Base-by-base conservation (phyloP, 345 rosid genomes). In the Murraya koenigii region DNA sequence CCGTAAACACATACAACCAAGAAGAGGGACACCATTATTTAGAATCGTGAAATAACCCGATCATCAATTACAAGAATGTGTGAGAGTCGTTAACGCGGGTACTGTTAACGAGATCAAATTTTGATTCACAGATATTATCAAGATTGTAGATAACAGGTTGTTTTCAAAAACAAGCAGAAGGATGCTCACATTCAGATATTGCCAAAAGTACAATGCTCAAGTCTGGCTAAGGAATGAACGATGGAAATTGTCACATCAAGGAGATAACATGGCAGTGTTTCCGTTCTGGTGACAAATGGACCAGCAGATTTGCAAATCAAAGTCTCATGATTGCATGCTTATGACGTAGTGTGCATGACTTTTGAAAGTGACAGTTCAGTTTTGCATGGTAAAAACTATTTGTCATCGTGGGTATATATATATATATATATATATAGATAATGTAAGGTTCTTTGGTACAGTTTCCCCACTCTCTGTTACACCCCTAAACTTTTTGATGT, bases 291-390 rank as follows among this genome's bases (percentile, higher is more conserved):
- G 44, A 69, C 80, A 69, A 68, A 69, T 68, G 67, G 74, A 55
- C 79, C 74, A 68, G 32, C 36, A 19, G 54, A 56, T 19, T 26
- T 33, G 44, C 22, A 25, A 56, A 14, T 67, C 58, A 38, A 60
- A 39, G 26, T 61, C n/a, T 28, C 32, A 56, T 28, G 30, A 38
- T 44, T 69, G 67, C 67, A 69, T 58, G 30, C 15, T 35, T 23
- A 33, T 77, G 74, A 77, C 80, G 60, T 69, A 41, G 67, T 69
- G 70, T 68, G 79, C 74, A 68, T 77, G 79, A 20, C 15, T 68
- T 26, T n/a, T 56, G 79, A 77, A 69, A 69, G 28, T 39, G 79
- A 77, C 67, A 38, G 1, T 47, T 52, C 10, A 30, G 26, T 30
- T 10, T 26, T 75, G n/a, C n/a, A n/a, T n/a, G 1, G 5, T 44